Evolutionary conservation across 1,139 yeast genomes (phyloP), one percentile per base, ranked within the genome.

Genomic region (Blastobotrys raffinosifermentans): DNA sequence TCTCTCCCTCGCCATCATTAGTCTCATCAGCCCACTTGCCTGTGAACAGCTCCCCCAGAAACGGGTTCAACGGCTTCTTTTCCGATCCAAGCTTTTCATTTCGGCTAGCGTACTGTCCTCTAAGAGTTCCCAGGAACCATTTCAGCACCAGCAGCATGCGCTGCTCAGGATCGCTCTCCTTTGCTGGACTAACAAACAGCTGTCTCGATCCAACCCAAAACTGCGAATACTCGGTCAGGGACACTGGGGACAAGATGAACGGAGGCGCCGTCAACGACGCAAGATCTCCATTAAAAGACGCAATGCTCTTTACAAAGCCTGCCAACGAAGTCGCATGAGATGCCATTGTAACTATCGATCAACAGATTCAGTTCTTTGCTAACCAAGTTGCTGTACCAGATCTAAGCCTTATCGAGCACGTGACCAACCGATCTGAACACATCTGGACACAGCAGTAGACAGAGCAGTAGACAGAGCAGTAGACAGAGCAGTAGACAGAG

Each of bases 211-310:
- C 96, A 34, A 89, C 60, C 70, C 71, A 66, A 49, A 86, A 91
- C 60, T 85, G 91, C 13, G 96, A 82, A 63, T 84, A 91, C 64
- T 91, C 98, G 19, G 78, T 77, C 52, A 86, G 70, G 2, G 97
- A 89, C 5, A 84, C 81, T 18, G 96, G 89, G 7, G 96, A 85
- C 46, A 91, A 70, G 51, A 91, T 91, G 64, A 91, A 91, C n/a
- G 98, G 96, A 19, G 98, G 98, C 2, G 98, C 98, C 2, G 98
- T 87, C 55, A 91, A 67, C 2, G 95, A 80, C 13, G 96, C 84
- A 49, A 91, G 68, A 59, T 91, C 98, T 29, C 98, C 98, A 51
- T 89, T 87, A 64, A 85, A 91, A 10, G 94, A 77, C 27, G 96
- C 94, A 53, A 91, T 77, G 38, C 96, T 85, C 64, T 86, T 85